These are phyloP conservation scores for Aspergillus thermomutatus DNA, from an alignment of 2,329 filamentous ascomycete species.

Conservation along the genomic window DNA sequence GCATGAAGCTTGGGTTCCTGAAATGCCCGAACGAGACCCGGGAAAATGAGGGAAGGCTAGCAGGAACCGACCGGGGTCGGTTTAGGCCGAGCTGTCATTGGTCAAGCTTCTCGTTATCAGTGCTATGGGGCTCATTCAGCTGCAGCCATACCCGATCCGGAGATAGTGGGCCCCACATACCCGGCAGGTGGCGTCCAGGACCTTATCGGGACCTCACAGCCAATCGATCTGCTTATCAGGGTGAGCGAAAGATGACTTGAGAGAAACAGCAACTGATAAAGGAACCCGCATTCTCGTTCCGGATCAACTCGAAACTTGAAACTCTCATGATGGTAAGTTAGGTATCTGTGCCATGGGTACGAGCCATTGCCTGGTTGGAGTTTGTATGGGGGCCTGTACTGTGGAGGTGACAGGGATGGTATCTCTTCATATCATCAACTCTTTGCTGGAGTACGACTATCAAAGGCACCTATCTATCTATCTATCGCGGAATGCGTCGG, in stretches of 20 bases:
- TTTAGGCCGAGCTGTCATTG: constrained; percentile 7
- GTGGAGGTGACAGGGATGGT: not conserved
- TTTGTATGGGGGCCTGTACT: not conserved
- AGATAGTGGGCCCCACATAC: constrained; percentile 4
- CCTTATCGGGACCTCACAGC: constrained; percentile 17
- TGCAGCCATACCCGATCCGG: constrained; percentile 6
- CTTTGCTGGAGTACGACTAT: not conserved
- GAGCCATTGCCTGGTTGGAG: not conserved
- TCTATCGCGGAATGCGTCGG: not conserved
- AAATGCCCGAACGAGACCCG: constrained; percentile 10
- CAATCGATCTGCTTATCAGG: constrained; percentile 9
- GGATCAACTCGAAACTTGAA: not conserved
- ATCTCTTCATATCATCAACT: not conserved
- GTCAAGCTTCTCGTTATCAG: constrained; percentile 17
- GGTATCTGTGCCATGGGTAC: not conserved
- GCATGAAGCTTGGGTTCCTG: not conserved
- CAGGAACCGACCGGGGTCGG: not conserved
- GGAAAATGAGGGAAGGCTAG: constrained; percentile 6
- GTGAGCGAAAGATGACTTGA: constrained; percentile 12
- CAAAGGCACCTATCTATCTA: no score
- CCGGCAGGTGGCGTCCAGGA: constrained; percentile 11
- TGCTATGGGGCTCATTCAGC: constrained; percentile 4
- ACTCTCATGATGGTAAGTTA: not conserved
- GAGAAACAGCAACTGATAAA: constrained; percentile 15
- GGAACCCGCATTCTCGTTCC: not conserved